A percentile compares a stretch with the other conserved stretches of the same genome.
phyloP scores from a whole-genome alignment of 176 grass and related monocot species.

The Puccinellia tenuiflora region DNA sequence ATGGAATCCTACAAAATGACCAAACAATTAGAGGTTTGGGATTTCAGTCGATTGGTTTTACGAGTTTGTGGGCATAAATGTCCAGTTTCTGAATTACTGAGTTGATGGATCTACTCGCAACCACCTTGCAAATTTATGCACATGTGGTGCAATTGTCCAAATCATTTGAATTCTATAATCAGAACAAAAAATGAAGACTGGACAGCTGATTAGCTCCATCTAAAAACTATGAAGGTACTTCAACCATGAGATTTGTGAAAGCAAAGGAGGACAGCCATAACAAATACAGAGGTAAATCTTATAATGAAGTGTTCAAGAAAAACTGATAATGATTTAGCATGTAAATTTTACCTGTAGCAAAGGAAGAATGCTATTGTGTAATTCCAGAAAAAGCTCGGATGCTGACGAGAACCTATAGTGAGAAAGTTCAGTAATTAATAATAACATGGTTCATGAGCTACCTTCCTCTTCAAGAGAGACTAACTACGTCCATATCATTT shows the following conservation, averaged over 20 bases:
- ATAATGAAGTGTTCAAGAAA: background rate
- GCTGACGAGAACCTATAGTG: slow-evolving; percentile 33
- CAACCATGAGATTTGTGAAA: background rate
- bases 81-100: background rate
- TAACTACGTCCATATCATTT: background rate
- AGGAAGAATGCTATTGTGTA: slow-evolving; percentile 37
- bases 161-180: background rate
- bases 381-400: slow-evolving; percentile 44
- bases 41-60: background rate
- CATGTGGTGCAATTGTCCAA: background rate
- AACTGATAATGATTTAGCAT: background rate
- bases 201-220: background rate
- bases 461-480: background rate
- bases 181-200: background rate
- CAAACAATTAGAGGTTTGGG: background rate
- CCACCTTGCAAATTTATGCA: background rate
- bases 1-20: slow-evolving; percentile 33
- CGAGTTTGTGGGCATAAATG: background rate
- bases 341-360: slow-evolving; percentile 43
- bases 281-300: background rate
- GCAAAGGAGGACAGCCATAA: background rate
- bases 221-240: background rate
- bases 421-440: slow-evolving; percentile 4
- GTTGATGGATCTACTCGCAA: background rate
- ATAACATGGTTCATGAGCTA: background rate